Percentiles rank a stretch among this genome's conserved stretches.
These are phyloP conservation scores for Trebouxia sp. DNA, from an alignment of 139 green algal species.

Conservation along the genomic window DNA sequence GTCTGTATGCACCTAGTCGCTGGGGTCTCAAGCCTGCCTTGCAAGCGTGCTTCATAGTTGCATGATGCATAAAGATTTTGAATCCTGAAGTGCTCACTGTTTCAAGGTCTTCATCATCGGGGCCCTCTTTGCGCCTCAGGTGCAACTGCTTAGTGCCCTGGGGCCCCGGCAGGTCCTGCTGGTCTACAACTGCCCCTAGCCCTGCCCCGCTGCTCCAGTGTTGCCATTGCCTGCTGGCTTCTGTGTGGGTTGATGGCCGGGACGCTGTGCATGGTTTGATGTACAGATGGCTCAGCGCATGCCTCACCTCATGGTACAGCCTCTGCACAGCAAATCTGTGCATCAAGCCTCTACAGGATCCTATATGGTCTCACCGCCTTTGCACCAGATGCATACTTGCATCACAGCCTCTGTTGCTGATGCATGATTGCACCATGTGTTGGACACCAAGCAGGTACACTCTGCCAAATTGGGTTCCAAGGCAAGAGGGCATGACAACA, in stretches of 20 bases:
- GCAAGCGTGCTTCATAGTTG: background rate
- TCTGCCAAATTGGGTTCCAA: too few species aligned
- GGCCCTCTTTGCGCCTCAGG: conserved; percentile 10
- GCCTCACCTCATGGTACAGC: conserved; percentile 31
- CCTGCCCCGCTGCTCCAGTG: background rate
- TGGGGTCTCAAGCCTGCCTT: background rate
- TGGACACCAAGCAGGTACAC: too few species aligned
- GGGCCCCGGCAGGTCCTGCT: conserved; percentile 24
- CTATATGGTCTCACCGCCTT: too few species aligned
- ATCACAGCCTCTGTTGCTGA: too few species aligned
- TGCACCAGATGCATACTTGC: too few species aligned
- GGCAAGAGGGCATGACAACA: too few species aligned
- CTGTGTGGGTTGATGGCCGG: background rate
- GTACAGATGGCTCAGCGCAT: conserved; percentile 25
- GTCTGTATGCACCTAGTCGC: background rate
- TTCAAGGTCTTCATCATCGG: conserved; percentile 2
- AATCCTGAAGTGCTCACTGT: background rate
- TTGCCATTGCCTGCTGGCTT: background rate
- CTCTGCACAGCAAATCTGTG: conserved; percentile 1
- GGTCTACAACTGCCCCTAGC: background rate
- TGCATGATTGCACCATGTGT: too few species aligned
- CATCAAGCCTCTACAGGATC: background rate
- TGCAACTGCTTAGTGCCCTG: conserved; percentile 29
- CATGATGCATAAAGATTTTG: background rate
- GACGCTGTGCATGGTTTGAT: background rate